Conservation (phyloP, 768 basidiomycete genomes). For the Macrolepiota albuminosa region DNA sequence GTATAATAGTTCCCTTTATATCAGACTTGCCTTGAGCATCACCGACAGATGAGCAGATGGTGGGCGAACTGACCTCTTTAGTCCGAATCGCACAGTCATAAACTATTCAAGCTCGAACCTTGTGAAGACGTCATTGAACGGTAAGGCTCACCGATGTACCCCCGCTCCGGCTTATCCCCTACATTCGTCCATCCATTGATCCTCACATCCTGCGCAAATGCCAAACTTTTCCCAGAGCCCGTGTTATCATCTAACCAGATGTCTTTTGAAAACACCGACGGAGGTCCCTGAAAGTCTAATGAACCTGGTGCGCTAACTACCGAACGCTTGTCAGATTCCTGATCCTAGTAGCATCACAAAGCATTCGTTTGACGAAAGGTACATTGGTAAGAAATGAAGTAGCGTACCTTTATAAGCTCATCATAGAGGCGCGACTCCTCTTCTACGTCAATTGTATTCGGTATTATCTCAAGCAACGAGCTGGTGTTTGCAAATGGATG, state of each 20-base stretch:
- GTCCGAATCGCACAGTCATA: constrained; percentile 70
- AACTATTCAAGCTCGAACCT: constrained; percentile 29
- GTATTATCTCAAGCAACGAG: constrained; percentile 49
- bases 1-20: constrained; percentile 53
- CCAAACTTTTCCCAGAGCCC: constrained; percentile 44
- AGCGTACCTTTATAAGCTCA: constrained; percentile 41
- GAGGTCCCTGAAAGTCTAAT: constrained; percentile 26
- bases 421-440: constrained; percentile 67
- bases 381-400: neutral
- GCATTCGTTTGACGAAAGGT: neutral
- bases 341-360: constrained; percentile 9
- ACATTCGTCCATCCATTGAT: constrained; percentile 72
- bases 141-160: constrained; percentile 52
- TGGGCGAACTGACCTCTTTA: constrained; percentile 39
- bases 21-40: neutral
- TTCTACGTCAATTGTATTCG: constrained; percentile 57
- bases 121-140: neutral
- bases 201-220: constrained; percentile 61
- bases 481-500: constrained; percentile 46
- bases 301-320: constrained; percentile 21
- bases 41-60: neutral
- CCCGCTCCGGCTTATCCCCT: constrained; percentile 57
- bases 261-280: constrained; percentile 61
- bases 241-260: constrained; percentile 67
- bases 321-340: constrained; percentile 5